These are phyloP conservation scores for Phytophthora pini DNA, from an alignment of 352 stramenopile species.

Conservation along the genomic window DNA sequence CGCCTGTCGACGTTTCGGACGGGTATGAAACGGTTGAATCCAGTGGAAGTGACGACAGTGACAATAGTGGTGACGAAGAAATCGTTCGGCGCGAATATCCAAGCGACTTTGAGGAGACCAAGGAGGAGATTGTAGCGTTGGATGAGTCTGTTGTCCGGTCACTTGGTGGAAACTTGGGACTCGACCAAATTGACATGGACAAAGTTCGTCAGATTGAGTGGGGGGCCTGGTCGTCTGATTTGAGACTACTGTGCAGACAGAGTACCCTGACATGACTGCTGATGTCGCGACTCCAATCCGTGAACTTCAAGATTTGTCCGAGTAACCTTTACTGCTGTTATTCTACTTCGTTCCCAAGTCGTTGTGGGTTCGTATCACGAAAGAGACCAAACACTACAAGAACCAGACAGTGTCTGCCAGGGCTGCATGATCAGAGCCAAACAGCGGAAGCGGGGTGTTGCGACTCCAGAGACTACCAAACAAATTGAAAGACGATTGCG, in stretches of 20 bases:
- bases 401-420: neutral
- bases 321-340: slow-evolving; percentile 16
- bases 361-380: slow-evolving; percentile 14
- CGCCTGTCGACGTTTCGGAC: neutral
- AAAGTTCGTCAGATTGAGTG: neutral
- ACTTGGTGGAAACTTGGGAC: too few relatives aligned
- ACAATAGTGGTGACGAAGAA: neutral
- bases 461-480: neutral
- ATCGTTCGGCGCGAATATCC: neutral
- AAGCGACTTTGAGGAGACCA: too few relatives aligned
- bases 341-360: slow-evolving; percentile 32
- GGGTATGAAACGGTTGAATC: neutral
- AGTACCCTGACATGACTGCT: neutral
- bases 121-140: too few relatives aligned
- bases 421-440: too few relatives aligned
- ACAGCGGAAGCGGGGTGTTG: neutral
- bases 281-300: neutral
- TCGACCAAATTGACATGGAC: neutral
- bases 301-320: neutral
- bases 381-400: slow-evolving; percentile 33
- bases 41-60: neutral
- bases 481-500: neutral
- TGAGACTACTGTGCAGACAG: neutral
- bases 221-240: neutral
- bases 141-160: neutral